Evolutionary conservation across 176 grass and related monocot species (phyloP), one percentile per base, ranked within the genome.

Genomic region (Oropetium thomaeum): DNA sequence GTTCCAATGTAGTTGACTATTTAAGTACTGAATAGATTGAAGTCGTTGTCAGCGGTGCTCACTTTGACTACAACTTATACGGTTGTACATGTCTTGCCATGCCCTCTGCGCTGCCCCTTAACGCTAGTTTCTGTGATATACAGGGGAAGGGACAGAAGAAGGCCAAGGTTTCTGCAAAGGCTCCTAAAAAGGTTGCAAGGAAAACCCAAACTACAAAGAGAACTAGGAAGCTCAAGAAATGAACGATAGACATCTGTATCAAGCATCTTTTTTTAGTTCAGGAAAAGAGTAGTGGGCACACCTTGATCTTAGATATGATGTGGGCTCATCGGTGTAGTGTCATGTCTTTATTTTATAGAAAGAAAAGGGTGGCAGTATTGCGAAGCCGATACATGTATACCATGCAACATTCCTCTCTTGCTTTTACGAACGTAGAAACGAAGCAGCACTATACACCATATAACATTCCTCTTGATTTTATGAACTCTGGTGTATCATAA

Each of bases 141-240:
- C 83, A 93, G 91, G 79, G 65, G 11, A 75, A 61, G 25, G 72
- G 66, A 43, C 84, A 81, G 10, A 98, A 98, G 68, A 98, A 98
- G 72, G 84, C 72, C 2, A 94, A 94, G 82, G 83, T 73, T 79
- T 53, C 81, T 23, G 57, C 34, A 19, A 92, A 75, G 76, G 41
- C 72, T 25, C 47, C 71, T 59, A 94, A 86, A 73, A 94, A 89
- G 84, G 88, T 73, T 20, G 8, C 41, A 22, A 87, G 75, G 70
- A 98, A 94, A 76, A 84, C 80, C 20, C 86, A 85, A 75, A 42
- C 78, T 37, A 64, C 70, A 0, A 92, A 86, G 79, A 85, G 84
- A 90, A 81, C 79, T 49, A 94, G 79, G 71, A 94, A 98, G 87
- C 69, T 64, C 13, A 94, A 82, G 81, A 97, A 93, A 87, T 92